Conservation (phyloP, 192 early-diverging fungal genomes). For the Linnemannia elongata region DNA sequence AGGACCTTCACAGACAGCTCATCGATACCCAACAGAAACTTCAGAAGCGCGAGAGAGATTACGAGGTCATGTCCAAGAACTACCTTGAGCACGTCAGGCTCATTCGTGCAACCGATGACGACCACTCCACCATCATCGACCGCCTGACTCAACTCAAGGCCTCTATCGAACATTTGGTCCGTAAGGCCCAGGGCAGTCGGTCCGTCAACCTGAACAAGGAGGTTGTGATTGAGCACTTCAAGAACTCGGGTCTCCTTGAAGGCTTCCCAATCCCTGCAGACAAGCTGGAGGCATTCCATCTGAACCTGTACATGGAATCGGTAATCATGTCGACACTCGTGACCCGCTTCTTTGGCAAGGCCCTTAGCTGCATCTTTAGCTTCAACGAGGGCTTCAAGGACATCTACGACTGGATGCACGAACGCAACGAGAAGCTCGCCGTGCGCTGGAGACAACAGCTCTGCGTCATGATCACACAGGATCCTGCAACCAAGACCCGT, state of each 20-base stretch:
- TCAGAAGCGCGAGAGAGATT: slow-evolving; percentile 41
- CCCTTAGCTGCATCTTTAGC: slow-evolving; percentile 40
- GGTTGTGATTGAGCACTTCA: slow-evolving; percentile 37
- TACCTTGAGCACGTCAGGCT: slow-evolving; percentile 52
- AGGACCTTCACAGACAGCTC: slow-evolving; percentile 37
- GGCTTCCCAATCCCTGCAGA: slow-evolving; percentile 39
- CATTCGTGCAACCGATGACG: slow-evolving; percentile 50
- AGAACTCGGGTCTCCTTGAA: slow-evolving; percentile 29
- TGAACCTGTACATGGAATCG: slow-evolving; percentile 54
- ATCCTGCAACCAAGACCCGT: slow-evolving; percentile 22
- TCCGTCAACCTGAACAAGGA: slow-evolving; percentile 46
- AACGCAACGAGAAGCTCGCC: slow-evolving; percentile 38
- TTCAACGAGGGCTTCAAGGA: slow-evolving; percentile 54
- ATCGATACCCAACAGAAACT: slow-evolving; percentile 39
- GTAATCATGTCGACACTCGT: slow-evolving; percentile 48
- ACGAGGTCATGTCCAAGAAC: slow-evolving; percentile 55
- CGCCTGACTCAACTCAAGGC: slow-evolving; percentile 50
- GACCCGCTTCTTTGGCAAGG: slow-evolving; percentile 37
- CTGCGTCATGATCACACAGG: slow-evolving; percentile 42
- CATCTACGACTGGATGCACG: slow-evolving; percentile 51
- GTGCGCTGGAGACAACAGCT: slow-evolving; percentile 55
- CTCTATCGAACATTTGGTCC: slow-evolving; percentile 45
- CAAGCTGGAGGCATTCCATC: slow-evolving; percentile 44
- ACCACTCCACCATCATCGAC: slow-evolving; percentile 52
- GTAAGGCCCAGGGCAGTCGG: slow-evolving; percentile 49